These are phyloP conservation scores for Lentinus polychrous DNA, from an alignment of 1,284 basidiomycete genomes.

Conservation along the genomic window DNA sequence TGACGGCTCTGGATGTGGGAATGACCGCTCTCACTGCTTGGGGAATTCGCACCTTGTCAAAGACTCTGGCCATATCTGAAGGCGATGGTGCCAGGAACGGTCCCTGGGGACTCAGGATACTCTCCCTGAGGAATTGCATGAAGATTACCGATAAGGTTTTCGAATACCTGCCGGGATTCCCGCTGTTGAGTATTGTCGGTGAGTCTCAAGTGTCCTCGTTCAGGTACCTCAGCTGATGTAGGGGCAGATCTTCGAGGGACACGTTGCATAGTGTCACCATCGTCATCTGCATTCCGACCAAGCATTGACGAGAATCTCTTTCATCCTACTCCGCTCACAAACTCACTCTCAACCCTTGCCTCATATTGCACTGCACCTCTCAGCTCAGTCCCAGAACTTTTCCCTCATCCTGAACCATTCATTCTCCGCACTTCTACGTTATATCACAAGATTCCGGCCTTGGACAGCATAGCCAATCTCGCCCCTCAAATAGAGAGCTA, in stretches of 20 bases:
- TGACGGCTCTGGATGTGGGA: slow-evolving; percentile 58
- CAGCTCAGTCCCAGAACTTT: not conserved
- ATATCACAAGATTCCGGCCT: not conserved
- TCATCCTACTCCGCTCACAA: slow-evolving; percentile 24
- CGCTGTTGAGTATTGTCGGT: slow-evolving; percentile 53
- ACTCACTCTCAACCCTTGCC: slow-evolving; percentile 17
- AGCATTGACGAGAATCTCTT: slow-evolving; percentile 19
- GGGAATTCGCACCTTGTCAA: slow-evolving; percentile 36
- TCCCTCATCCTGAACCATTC: not conserved
- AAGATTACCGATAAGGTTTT: slow-evolving; percentile 36
- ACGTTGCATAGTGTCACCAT: slow-evolving; percentile 26
- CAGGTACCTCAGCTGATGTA: not conserved
- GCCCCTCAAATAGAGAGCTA: slow-evolving; percentile 1
- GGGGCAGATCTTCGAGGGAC: slow-evolving; percentile 48
- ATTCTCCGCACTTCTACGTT: not conserved
- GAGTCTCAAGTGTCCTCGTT: slow-evolving; percentile 16
- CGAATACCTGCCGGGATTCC: slow-evolving; percentile 35
- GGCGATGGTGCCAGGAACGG: slow-evolving; percentile 27
- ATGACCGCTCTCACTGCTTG: slow-evolving; percentile 42
- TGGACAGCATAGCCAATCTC: not conserved
- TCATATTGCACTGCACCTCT: not conserved
- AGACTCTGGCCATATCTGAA: slow-evolving; percentile 21
- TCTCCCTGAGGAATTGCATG: slow-evolving; percentile 42
- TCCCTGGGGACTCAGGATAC: slow-evolving; percentile 51
- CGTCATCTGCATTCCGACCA: slow-evolving; percentile 13